Evolutionary conservation across 1,284 basidiomycete species (phyloP), one percentile per base, ranked within the genome.

Genomic region (Amylostereum chailletii): DNA sequence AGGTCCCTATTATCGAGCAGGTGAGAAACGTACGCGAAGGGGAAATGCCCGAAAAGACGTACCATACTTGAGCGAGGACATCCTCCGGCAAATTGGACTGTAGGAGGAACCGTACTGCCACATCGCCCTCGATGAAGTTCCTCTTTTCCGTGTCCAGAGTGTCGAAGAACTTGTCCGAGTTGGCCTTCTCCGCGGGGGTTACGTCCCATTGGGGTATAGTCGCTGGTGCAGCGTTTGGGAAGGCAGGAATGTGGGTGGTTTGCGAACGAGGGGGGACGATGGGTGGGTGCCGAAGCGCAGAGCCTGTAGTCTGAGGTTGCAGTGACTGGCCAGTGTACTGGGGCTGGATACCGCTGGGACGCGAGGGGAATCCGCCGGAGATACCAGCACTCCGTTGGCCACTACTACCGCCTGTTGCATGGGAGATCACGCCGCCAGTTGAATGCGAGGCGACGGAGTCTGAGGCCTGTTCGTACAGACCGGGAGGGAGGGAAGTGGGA

Each of bases 41-140:
- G 29, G 32, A 33, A 45, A 36, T 19, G 43, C 27, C 26, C 37
- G 5, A 45, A 47, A 43, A 34, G 26, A 59, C 86, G 52, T 60
- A 94, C 95, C 96, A 99, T 48, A 99, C 76, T 59, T 83, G 87
- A 11, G 96, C 96, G 30, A 99, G 76, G 19, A 82, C 76, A 19
- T 86, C 83, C 56, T 92, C 90, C 3, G 86, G 77, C 39, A 99
- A 71, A 52, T 92, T 87, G 47, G 93, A 95, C 65, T 94, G 86
- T 54, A 96, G 69, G 85, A 99, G 90, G 68, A 99, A 99, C 3
- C 92, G 92, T 0, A 98, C 96, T 3, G 94, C 96, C 27, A 90
- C 81, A 55, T 95, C 91, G 7, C 94, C 94, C 60, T 95, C 93
- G 34, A 99, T 89, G 58, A 76, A 88, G 1, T 94, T 94, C 53